Evolutionary conservation across 306 rosid genomes (phyloP), one percentile per base, ranked within the genome.

Genomic region (Sesbania bispinosa): DNA sequence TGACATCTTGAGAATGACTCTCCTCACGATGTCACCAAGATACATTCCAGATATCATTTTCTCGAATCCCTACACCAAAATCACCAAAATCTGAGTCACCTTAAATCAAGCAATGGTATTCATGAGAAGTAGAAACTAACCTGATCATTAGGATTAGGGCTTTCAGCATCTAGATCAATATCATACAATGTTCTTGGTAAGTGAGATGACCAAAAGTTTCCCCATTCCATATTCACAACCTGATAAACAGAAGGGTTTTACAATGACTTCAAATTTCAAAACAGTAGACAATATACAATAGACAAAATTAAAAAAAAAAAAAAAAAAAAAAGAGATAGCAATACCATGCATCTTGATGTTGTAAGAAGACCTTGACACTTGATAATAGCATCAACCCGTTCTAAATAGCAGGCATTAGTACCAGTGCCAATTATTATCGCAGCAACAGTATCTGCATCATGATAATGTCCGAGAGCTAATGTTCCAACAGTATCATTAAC

Each of bases 181-280:
- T 91, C 97, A 61, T 86, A 88, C 13, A 76, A 39, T 33, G 96
- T 85, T 82, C 92, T 91, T 20, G 97, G 97, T 69, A 88, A 80
- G 77, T 91, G 96, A 62, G 96, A 77, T 19, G 97, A 79, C 96
- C 92, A 91, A 76, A 91, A 91, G 51, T 80, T 88, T 67, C 96
- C 97, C 97, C 97, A 91, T 82, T 91, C 97, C 92, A 83, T 91
- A 79, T 91, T 88, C 78, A 88, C 81, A 69, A 80, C 95, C 97
- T 90, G 18, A 79, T n/a, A 53, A 61, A 75, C 68, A 77, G 39
- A 32, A 21, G 14, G 39, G n/a, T n/a, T 6, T 59, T 60, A 30
- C 6, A 54, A 32, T 39, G 53, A 24, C 16, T 18, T 43, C 16
- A 52, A 53, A 38, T 32, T n/a, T n/a, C 36, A 32, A 32, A 32